Base-by-base conservation (phyloP, 345 rosid species). In the Eucalyptus paniculata region DNA sequence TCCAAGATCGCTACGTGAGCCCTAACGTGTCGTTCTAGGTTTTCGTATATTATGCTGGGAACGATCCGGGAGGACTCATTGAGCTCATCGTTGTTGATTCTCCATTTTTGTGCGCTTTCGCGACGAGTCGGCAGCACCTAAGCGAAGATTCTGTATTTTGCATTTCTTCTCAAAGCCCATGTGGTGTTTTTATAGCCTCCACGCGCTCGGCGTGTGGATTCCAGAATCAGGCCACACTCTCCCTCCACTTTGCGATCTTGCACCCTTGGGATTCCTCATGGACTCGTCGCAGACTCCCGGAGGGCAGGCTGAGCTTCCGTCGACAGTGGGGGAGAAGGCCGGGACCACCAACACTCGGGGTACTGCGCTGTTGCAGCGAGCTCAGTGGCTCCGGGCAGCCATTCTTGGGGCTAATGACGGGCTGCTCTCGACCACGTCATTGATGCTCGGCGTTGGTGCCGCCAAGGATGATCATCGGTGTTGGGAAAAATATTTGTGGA, bases 391-490 rank as follows among this genome's bases (percentile, higher is more conserved):
- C 18, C 89, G 96, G 56, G 97, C 97, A 14, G 94, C 95, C 37
- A 94, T 93, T 87, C 90, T 94, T 7, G 96, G 97, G 80, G 95
- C 95, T 4, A 94, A 92, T 50, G 97, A 94, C 53, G 94, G 97
- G 34, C 80, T 95, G 93, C 90, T 94, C 17, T 94, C 96, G 10
- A 93, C 94, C 8, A 91, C 96, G 14, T 91, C 96, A 3, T 89
- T 95, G 44, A 94, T 93, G 95, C 94, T 94, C 40, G 96, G 97
- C 6, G 89, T 95, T 2, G 94, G 94, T 7, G 95, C 97, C 12
- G 96, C 92, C 3, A 88, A 87, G 88, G 94, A 95, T 58, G 94
- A 93, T 86, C 83, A 90, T 50, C 62, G 89, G 89, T n/a, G n/a
- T n/a, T n/a, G n/a, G n/a, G n/a, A n/a, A n/a, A n/a, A n/a, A n/a